These are phyloP conservation scores for Xylaria palmicola DNA, from an alignment of 495 filamentous ascomycete genomes.

Conservation along the genomic window DNA sequence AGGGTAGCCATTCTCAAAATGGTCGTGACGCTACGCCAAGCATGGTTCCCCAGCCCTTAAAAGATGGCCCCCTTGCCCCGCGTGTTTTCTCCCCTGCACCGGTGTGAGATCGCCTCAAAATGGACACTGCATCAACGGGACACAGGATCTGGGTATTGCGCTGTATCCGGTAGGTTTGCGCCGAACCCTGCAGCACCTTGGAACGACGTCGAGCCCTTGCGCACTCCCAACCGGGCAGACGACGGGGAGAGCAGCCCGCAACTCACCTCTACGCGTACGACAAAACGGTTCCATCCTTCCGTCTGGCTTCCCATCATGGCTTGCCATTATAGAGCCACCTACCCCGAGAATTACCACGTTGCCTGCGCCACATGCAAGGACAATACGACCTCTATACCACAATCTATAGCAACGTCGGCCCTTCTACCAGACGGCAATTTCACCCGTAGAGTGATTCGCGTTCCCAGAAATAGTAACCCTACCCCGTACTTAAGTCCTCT, in stretches of 20 bases:
- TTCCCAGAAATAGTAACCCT: neutral
- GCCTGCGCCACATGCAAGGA: conserved; percentile 7
- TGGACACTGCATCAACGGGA: too few species aligned
- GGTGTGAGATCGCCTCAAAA: conserved; percentile 11
- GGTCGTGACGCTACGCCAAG: neutral
- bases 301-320: neutral
- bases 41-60: neutral
- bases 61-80: neutral
- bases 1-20: conserved; percentile 1
- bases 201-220: neutral
- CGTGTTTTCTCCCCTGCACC: neutral
- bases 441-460: neutral
- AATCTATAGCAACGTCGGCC: conserved; percentile 1
- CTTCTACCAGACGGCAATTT: conserved; percentile 8
- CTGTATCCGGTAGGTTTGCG: too few species aligned
- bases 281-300: neutral
- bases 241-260: neutral
- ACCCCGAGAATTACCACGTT: conserved; percentile 11
- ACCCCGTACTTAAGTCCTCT: neutral
- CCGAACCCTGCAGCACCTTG: neutral
- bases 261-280: neutral
- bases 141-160: too few species aligned
- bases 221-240: neutral
- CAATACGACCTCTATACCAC: conserved; percentile 1
- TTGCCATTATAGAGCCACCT: neutral